Evolutionary conservation across 305 asterid genomes (phyloP).

Genomic region (Andrographis paniculata): DNA sequence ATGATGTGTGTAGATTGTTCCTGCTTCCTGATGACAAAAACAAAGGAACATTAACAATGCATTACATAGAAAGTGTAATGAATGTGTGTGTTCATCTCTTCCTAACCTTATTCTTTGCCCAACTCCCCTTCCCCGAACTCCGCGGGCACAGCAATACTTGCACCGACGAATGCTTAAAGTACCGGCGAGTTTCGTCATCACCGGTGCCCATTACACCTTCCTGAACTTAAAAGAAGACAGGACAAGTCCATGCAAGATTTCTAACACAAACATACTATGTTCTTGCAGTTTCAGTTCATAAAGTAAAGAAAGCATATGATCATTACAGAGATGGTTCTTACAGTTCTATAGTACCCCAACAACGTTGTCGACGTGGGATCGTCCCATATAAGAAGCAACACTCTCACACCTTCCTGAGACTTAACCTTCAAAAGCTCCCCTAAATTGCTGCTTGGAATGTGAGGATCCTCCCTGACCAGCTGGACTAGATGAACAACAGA

Average conservation of each 20-base stretch:
- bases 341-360: conserved; percentile 71
- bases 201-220: conserved; percentile 88
- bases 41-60: neutral
- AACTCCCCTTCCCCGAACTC: conserved; percentile 75
- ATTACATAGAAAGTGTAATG: too few relatives aligned
- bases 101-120: conserved; percentile 76
- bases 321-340: conserved; percentile 28
- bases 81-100: too few relatives aligned
- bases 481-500: conserved; percentile 72
- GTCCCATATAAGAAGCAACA: conserved; percentile 91
- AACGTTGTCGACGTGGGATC: conserved; percentile 88
- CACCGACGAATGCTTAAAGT: conserved; percentile 84
- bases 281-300: conserved; percentile 2
- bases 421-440: conserved; percentile 71
- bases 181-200: conserved; percentile 91
- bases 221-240: conserved; percentile 28
- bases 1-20: conserved; percentile 90
- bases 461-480: conserved; percentile 64
- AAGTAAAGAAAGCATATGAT: neutral
- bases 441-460: conserved; percentile 30
- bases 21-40: conserved; percentile 62
- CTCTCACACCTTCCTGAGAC: conserved; percentile 94
- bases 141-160: conserved; percentile 82
- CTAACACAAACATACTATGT: neutral
- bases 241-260: neutral